Evolutionary conservation across 495 filamentous ascomycete genomes (phyloP), one percentile per base, ranked within the genome.

Genomic region (Tuber umbilicatum): DNA sequence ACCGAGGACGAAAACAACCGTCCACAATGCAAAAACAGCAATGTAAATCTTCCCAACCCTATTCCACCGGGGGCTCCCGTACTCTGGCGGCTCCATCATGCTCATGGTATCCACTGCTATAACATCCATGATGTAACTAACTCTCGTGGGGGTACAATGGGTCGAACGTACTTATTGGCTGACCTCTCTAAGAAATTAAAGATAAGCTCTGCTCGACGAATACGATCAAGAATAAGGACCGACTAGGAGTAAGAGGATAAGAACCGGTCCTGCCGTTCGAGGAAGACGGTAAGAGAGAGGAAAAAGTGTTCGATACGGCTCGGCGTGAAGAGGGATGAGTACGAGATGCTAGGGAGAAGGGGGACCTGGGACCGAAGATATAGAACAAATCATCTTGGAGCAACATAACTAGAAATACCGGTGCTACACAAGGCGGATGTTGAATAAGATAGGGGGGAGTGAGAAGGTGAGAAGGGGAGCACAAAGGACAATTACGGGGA

Each of bases 31-130:
- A 69, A 79, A 80, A 27, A 75, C 70, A 27, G 70, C 41, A 43
- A 79, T 75, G 40, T 80, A 80, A 68, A 80, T 79, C 70, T 69
- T 75, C 37, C 78, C 78, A 73, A 73, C 41, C 27, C 38, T 68
- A 47, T 80, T 69, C 31, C 75, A 42, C 73, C 78, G 76, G 37
- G 71, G 69, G 64, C 72, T 67, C 17, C 76, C 78, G 41, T 79
- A 80, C 38, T 79, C 71, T 10, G 77, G 77, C 19, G 78, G 78
- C 12, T 80, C 76, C 37, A 10, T 45, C 64, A 73, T 69, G 70
- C 35, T 71, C 23, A 42, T 31, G 12, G 42, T 73, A n/a, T 45
- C 40, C 35, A 38, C 23, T 74, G 10, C 42, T 10, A 42, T 42
- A 39, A 42, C 69, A 38, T 38, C 40, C 45, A 67, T 64, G 31